Base-by-base conservation (phyloP, 192 early-diverging fungal species). In the Paraglomus brasilianum region DNA sequence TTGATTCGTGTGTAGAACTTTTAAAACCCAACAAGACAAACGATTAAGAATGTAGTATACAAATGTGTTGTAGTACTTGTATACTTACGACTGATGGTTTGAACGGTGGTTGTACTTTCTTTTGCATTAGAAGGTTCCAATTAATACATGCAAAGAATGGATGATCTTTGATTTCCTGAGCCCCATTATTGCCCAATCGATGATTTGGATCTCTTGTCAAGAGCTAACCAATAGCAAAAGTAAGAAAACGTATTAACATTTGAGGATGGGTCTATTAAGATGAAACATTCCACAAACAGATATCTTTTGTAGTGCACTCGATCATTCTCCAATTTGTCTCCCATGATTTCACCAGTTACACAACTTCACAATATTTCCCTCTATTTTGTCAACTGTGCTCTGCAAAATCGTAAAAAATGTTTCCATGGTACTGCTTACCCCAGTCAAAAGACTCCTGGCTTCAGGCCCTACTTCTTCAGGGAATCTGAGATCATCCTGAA, bases 151-250 rank as follows among this genome's bases (percentile, higher is more conserved):
- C 84, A 85, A 98, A 98, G 89, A 93, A 93, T 15, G 89, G 87
- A 76, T 98, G 96, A n/a, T 83, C 82, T 80, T 98, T 98, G 77
- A 98, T 95, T 60, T 93, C 92, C 38, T 91, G 82, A 14, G 95
- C 87, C 19, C 94, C 93, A 74, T 84, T 87, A 81, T 87, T 87
- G 58, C 95, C 95, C 66, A 95, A 80, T 19, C 95, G 87, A 63
- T 87, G 83, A 55, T 84, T 84, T 1, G 92, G 90, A 70, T 94
- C 93, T 24, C 92, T 84, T 48, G 91, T 91, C 39, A 94, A 79
- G 36, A 95, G 80, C 75, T 87, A 56, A 17, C 14, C 11, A 45
- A 24, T 62, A 21, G 15, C 11, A 36, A 65, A 42, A 52, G 15
- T 57, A 71, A 45, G 13, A 38, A 63, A 14, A 40, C 14, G n/a